Percentiles rank a stretch among this genome's conserved stretches.
phyloP scores from a whole-genome alignment of 345 rosid species.

The Clarkia xantiana region DNA sequence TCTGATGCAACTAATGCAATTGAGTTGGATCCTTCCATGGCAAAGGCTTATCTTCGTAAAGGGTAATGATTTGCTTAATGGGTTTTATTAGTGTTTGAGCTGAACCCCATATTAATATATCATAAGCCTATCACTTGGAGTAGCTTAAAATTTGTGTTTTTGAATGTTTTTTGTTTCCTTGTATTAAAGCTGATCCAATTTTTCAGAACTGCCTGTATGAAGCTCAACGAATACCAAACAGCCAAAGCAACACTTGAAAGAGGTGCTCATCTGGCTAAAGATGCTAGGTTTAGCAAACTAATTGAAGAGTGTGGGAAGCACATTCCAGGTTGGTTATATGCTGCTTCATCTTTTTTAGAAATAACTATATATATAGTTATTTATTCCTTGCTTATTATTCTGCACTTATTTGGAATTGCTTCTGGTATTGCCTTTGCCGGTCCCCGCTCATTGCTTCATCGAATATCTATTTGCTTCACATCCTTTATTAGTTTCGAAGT shows the following conservation, averaged over 20 bases:
- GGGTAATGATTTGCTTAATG: conserved; percentile 27
- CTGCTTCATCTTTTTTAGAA: no score
- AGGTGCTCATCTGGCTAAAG: conserved; percentile 34
- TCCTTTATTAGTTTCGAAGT: no score
- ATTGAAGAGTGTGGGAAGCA: conserved; percentile 39
- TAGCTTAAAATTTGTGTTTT: neutral
- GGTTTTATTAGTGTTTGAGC: no score
- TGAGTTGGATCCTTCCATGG: conserved; percentile 38
- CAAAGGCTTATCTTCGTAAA: conserved; percentile 57
- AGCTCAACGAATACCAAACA: conserved; percentile 49
- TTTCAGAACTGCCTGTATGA: conserved; percentile 52
- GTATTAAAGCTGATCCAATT: neutral
- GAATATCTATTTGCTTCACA: no score
- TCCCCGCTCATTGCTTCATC: no score
- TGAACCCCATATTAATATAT: no score
- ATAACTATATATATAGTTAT: no score
- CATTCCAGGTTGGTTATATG: conserved; percentile 26
- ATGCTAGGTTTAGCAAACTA: conserved; percentile 29
- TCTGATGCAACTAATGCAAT: conserved; percentile 65
- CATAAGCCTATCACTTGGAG: neutral
- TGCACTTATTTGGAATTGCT: no score
- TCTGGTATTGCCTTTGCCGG: no score
- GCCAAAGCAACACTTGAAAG: conserved; percentile 57
- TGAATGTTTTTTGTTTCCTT: neutral
- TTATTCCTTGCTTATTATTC: no score